A percentile compares a stretch with the other conserved stretches of the same genome.
These are phyloP conservation scores for Trametopsis cervina DNA, from an alignment of 768 basidiomycete species.

Conservation along the genomic window DNA sequence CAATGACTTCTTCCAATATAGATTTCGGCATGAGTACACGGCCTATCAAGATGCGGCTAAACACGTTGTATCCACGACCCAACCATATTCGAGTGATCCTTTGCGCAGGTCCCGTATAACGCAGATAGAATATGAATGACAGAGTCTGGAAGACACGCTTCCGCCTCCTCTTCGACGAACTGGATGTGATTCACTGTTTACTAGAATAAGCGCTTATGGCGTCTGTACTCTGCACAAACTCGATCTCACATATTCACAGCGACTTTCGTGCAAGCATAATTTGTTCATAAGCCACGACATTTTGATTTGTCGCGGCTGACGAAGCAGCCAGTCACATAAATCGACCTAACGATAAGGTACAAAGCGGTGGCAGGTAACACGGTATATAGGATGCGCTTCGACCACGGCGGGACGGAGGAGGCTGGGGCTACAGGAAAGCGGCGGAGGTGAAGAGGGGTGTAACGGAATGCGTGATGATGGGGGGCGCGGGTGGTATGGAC, in stretches of 20 bases:
- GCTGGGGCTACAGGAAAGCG: constrained; percentile 5
- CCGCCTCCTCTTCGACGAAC: neutral
- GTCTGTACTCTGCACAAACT: neutral
- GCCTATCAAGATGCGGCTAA: too few species aligned
- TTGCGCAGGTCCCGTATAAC: neutral
- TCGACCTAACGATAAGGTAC: constrained; percentile 4
- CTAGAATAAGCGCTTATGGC: neutral
- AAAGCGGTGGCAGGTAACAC: constrained; percentile 6
- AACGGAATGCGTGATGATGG: too few species aligned
- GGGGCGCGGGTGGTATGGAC: constrained; percentile 20
- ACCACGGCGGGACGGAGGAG: neutral
- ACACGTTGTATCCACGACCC: neutral
- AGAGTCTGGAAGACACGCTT: too few species aligned
- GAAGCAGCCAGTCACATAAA: neutral
- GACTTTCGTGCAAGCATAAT: constrained; percentile 2
- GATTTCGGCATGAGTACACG: too few species aligned
- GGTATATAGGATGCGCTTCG: constrained; percentile 7
- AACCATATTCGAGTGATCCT: neutral
- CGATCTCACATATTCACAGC: neutral
- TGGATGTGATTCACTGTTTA: neutral
- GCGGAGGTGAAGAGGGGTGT: constrained; percentile 15
- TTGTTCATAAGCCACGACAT: neutral
- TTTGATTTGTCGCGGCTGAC: neutral
- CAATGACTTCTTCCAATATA: too few species aligned
- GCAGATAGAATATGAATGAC: too few species aligned